phyloP scores from a whole-genome alignment of 768 basidiomycete genomes.

The Agaricus blazei region DNA sequence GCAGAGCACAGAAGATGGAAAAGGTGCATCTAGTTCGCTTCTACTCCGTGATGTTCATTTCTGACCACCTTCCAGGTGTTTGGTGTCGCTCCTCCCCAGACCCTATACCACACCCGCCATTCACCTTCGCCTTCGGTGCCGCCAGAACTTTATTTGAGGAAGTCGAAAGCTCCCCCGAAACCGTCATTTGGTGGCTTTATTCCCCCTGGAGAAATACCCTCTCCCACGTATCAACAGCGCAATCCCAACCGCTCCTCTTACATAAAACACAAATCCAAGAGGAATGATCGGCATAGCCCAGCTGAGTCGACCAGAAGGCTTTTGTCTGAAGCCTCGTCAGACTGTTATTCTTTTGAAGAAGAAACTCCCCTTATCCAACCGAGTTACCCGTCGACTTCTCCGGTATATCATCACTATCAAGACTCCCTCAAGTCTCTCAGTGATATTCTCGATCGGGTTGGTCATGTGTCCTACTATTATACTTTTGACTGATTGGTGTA shows the following conservation, averaged over 20 bases:
- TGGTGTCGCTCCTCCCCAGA: constrained; percentile 75
- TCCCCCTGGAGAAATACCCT: constrained; percentile 13
- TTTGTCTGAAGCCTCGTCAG: constrained; percentile 28
- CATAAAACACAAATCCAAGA: constrained; percentile 35
- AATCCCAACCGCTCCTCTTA: constrained; percentile 53
- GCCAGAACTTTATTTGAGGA: constrained; percentile 11
- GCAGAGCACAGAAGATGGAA: constrained; percentile 83
- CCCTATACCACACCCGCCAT: constrained; percentile 66
- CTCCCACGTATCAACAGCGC: constrained; percentile 21
- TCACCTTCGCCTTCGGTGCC: constrained; percentile 32
- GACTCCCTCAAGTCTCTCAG: constrained; percentile 76
- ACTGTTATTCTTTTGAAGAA: constrained; percentile 4
- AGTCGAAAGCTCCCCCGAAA: constrained; percentile 9
- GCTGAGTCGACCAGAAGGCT: constrained; percentile 57
- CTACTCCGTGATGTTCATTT: not conserved
- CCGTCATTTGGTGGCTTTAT: constrained; percentile 16
- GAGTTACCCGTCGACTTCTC: constrained; percentile 26
- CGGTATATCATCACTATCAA: constrained; percentile 72
- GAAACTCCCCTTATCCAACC: constrained; percentile 13
- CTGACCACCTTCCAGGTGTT: constrained; percentile 51
- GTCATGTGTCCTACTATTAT: constrained; percentile 20
- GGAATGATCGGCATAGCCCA: constrained; percentile 46
- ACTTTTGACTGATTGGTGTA: constrained; percentile 10
- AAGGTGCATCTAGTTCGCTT: constrained; percentile 43
- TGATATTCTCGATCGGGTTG: constrained; percentile 74